A percentile compares a stretch with the other conserved stretches of the same genome.
Conservation (phyloP, 371 early-diverging fungal genomes). For the Apophysomyces ossiformis region DNA sequence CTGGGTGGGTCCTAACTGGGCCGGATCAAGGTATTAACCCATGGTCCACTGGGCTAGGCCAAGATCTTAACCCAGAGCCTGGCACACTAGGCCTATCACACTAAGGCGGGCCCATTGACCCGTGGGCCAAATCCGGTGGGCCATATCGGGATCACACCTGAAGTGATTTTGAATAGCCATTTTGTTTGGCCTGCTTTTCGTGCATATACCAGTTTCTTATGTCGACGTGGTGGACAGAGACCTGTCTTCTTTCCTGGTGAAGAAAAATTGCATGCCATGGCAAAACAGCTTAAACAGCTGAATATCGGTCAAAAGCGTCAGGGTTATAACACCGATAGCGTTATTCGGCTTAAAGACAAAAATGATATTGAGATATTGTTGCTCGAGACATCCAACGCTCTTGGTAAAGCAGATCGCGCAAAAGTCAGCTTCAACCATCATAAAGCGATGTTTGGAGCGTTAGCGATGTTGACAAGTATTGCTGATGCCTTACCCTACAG, state of each 20-base stretch:
- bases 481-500: slow-evolving; percentile 16
- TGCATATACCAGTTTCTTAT: not conserved
- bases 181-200: too few species aligned
- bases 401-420: not conserved
- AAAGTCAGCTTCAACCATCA: slow-evolving; percentile 18
- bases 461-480: slow-evolving; percentile 22
- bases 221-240: not conserved
- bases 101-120: too few species aligned
- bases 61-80: too few species aligned
- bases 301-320: not conserved
- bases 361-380: slow-evolving; percentile 9
- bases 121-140: too few species aligned
- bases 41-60: too few species aligned
- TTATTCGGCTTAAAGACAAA: slow-evolving; percentile 1
- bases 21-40: too few species aligned
- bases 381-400: slow-evolving; percentile 14
- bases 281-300: not conserved
- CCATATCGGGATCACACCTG: too few species aligned
- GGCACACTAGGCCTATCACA: too few species aligned
- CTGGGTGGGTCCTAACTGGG: too few species aligned
- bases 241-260: slow-evolving; percentile 12
- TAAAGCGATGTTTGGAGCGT: slow-evolving; percentile 24
- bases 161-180: too few species aligned
- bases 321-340: slow-evolving; percentile 15
- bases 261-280: slow-evolving; percentile 11